Conservation (phyloP, 345 rosid genomes). For the Eucalyptus cloeziana region DNA sequence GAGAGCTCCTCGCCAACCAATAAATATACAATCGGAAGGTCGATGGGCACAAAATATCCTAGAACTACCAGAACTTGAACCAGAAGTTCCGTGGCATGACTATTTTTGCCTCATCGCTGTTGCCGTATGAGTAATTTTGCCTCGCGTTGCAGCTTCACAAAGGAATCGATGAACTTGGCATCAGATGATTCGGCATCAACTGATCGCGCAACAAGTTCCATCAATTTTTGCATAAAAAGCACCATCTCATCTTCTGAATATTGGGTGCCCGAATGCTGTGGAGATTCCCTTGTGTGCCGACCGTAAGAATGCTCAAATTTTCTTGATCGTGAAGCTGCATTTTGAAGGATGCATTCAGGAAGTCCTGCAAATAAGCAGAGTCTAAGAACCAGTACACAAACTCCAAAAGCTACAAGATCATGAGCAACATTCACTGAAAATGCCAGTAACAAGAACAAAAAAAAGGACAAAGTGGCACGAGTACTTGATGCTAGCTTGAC, state of each 20-base stretch:
- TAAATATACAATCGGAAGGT: not conserved
- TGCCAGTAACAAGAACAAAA: not conserved
- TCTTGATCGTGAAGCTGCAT: constrained; percentile 58
- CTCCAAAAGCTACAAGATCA: not conserved
- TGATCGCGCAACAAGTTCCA: not conserved
- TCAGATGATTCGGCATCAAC: not conserved
- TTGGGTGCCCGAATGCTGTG: not conserved
- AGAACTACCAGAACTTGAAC: not conserved
- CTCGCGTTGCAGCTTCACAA: constrained; percentile 32
- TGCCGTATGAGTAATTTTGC: constrained; percentile 28
- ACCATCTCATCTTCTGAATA: constrained; percentile 1
- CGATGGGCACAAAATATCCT: not conserved
- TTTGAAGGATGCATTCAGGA: constrained; percentile 48
- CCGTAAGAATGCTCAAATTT: constrained; percentile 63
- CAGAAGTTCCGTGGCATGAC: not conserved
- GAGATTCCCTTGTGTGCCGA: constrained; percentile 4
- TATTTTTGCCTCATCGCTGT: not conserved
- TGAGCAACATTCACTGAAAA: not conserved
- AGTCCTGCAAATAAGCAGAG: constrained; percentile 38
- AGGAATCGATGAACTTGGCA: not conserved
- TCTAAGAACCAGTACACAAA: not conserved
- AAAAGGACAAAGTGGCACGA: not conserved
- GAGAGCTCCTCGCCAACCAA: not conserved
- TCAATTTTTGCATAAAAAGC: constrained; percentile 26
- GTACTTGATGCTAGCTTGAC: not conserved